Evolutionary conservation across 164 flowering plant species (phyloP), one percentile per base, ranked within the genome.

Genomic region (Chloranthus sessilifolius): DNA sequence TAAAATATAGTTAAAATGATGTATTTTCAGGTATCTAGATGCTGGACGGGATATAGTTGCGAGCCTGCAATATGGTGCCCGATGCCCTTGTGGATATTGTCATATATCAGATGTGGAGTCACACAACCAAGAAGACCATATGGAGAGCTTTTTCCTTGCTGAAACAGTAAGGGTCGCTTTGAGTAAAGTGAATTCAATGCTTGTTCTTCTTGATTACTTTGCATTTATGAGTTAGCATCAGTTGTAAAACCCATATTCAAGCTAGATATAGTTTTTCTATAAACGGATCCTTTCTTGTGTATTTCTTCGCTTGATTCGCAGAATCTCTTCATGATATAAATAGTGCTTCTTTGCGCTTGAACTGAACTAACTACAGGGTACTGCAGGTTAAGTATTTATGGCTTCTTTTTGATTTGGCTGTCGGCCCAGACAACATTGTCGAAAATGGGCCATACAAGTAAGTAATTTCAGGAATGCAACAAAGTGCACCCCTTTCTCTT

Each of bases 321-420:
- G n/a, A n/a, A n/a, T n/a, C n/a, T n/a, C n/a, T n/a, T n/a, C n/a
- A n/a, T n/a, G n/a, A n/a, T n/a, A n/a, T n/a, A n/a, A n/a, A n/a
- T n/a, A n/a, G n/a, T n/a, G n/a, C n/a, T n/a, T n/a, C n/a, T n/a
- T n/a, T n/a, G n/a, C n/a, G n/a, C n/a, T n/a, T n/a, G n/a, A n/a
- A n/a, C n/a, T n/a, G 14, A 6, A 36, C 25, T 45, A 12, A 34
- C 12, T 19, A 19, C 43, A 26, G 10, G 34, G 12, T 14, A 31
- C 40, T 61, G 28, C 67, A 92, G 99, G 92, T 92, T n/a, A 92
- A 92, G 58, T 92, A 92, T 60, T 66, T 92, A 58, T 92, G 97
- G 99, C 84, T 92, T 60, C 99, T 92, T 23, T 92, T 92, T 51
- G 99, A 92, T 68, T 80, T 92, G 81, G 99, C 99, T 51, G 95